Percentiles rank a stretch among this genome's conserved stretches.
These are phyloP conservation scores for Ganoderma lingzhi DNA, from an alignment of 1,284 basidiomycete species.

Conservation along the genomic window DNA sequence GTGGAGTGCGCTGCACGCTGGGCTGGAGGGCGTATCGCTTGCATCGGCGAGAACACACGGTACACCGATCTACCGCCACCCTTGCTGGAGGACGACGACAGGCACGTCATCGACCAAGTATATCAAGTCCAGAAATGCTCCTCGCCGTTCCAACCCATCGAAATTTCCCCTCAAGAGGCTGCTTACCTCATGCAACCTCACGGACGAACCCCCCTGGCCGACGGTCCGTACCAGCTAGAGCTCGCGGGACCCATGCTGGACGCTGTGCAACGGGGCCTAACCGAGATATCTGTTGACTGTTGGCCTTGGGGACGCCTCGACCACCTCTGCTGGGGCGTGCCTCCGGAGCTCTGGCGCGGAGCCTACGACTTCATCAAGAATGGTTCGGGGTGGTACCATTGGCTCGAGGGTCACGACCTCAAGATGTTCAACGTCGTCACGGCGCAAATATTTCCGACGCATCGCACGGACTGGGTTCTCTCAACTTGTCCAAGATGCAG, in stretches of 20 bases:
- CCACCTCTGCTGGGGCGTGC: background rate
- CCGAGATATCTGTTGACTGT: background rate
- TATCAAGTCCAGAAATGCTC: background rate
- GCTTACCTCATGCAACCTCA: background rate
- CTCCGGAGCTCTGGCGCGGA: background rate
- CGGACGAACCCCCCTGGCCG: background rate
- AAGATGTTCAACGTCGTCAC: background rate
- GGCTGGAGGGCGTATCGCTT: slow-evolving; percentile 2
- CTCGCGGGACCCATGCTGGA: background rate
- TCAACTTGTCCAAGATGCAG: background rate
- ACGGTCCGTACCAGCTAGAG: background rate
- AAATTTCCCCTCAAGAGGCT: background rate
- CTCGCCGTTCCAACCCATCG: background rate
- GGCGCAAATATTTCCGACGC: background rate
- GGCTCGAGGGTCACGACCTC: background rate
- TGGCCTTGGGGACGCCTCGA: slow-evolving; percentile 6
- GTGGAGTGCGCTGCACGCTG: background rate
- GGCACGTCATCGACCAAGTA: background rate
- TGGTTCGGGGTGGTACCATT: background rate
- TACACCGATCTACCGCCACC: background rate
- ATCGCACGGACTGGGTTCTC: slow-evolving; percentile 8
- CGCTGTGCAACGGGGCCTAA: background rate
- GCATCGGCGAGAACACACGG: background rate
- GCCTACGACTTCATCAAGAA: slow-evolving; percentile 1
- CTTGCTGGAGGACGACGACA: background rate